A percentile compares a stretch with the other conserved stretches of the same genome.
Evolutionary conservation across 2,329 filamentous ascomycete species (phyloP).

Genomic region (Cladophialophora bantiana): DNA sequence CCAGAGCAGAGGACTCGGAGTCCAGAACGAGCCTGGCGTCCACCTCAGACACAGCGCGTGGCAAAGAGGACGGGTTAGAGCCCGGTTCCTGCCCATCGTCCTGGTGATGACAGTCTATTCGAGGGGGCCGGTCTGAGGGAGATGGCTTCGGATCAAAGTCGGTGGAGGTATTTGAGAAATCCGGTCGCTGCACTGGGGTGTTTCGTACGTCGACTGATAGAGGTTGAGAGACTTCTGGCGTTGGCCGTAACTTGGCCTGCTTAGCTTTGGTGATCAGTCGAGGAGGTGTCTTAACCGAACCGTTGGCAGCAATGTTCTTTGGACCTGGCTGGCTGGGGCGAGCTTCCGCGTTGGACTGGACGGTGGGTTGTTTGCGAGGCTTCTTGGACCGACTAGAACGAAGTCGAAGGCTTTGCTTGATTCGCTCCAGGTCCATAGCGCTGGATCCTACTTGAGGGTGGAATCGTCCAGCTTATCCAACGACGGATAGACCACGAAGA

Average conservation of each 20-base stretch:
- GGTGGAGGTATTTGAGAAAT: constrained; percentile 20
- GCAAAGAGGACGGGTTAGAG: constrained; percentile 6
- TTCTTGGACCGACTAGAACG: constrained; percentile 38
- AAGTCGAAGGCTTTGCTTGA: constrained; percentile 41
- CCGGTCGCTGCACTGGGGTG: constrained; percentile 11
- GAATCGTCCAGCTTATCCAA: not conserved
- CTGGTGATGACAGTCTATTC: constrained; percentile 20
- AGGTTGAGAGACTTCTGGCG: not conserved
- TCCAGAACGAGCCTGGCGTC: constrained; percentile 3
- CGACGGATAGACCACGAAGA: not conserved
- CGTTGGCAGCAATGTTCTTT: constrained; percentile 11
- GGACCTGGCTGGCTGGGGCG: not conserved
- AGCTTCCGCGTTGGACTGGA: constrained; percentile 1
- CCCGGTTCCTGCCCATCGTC: constrained; percentile 2
- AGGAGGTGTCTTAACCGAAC: not conserved
- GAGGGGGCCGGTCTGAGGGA: constrained; percentile 10
- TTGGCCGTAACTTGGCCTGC: not conserved
- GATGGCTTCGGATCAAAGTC: constrained; percentile 1
- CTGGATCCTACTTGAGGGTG: too few relatives aligned
- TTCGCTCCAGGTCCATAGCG: constrained; percentile 39
- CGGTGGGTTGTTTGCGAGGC: constrained; percentile 27
- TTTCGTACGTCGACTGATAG: not conserved
- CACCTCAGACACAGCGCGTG: constrained; percentile 23
- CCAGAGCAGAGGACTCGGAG: constrained; percentile 30
- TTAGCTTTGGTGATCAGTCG: constrained; percentile 3